These are phyloP conservation scores for Aspergillus quadricinctus DNA, from an alignment of 2,329 filamentous ascomycete genomes.

Conservation along the genomic window DNA sequence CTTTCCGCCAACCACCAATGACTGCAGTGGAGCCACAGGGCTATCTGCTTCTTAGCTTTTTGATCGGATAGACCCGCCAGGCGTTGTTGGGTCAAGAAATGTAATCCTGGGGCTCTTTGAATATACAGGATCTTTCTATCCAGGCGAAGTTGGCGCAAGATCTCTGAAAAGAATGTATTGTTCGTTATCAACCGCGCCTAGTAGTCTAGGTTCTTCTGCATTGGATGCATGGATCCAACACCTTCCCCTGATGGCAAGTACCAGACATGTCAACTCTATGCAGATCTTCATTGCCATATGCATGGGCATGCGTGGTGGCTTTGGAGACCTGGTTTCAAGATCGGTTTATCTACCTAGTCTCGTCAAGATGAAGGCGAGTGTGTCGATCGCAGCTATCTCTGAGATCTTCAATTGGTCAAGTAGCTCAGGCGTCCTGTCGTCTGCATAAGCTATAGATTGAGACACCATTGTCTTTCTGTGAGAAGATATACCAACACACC, in stretches of 20 bases:
- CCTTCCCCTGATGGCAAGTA: not conserved
- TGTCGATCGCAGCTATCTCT: not conserved
- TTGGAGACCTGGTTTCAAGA: not conserved
- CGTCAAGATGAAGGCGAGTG: not conserved
- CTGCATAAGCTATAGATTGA: not conserved
- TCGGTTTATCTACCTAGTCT: not conserved
- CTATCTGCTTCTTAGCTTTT: not conserved
- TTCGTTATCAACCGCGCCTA: not conserved
- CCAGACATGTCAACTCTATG: not conserved
- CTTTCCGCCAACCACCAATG: not conserved
- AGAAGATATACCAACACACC: not conserved
- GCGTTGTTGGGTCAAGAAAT: no score
- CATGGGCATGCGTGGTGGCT: not conserved
- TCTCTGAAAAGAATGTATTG: not conserved
- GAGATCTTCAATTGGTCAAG: not conserved
- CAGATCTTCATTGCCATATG: not conserved
- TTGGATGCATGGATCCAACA: not conserved
- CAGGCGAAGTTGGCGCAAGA: not conserved
- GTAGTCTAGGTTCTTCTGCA: not conserved
- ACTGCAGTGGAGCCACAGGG: not conserved
- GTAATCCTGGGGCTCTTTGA: no score
- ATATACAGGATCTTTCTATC: not conserved
- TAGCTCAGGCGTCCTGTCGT: not conserved
- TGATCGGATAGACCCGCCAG: not conserved
- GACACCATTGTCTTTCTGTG: not conserved